phyloP scores from a whole-genome alignment of 768 basidiomycete species.

The Suillus spraguei region DNA sequence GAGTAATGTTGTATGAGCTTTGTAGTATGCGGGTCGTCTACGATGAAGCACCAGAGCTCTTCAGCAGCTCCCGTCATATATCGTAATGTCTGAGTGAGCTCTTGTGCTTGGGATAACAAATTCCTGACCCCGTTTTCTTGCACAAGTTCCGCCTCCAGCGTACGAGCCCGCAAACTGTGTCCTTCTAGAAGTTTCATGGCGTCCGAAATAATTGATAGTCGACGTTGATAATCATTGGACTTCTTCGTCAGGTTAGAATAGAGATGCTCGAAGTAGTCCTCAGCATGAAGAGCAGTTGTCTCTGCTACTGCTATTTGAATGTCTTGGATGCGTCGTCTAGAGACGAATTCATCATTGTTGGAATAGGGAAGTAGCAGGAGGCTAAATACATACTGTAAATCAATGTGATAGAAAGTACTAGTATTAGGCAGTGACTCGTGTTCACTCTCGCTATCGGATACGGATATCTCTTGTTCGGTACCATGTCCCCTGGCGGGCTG shows the following conservation, averaged over 20 bases:
- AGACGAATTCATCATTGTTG: not conserved
- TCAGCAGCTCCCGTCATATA: constrained; percentile 11
- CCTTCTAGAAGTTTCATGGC: constrained; percentile 8
- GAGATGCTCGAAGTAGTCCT: constrained; percentile 5
- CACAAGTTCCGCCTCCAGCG: not conserved
- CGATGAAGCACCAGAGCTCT: constrained; percentile 12
- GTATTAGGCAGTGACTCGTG: not conserved
- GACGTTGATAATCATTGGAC: not conserved
- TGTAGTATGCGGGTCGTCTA: not conserved
- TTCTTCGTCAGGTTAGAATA: constrained; percentile 1
- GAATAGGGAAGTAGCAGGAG: not conserved
- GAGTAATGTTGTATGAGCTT: constrained; percentile 5
- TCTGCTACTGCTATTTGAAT: not conserved
- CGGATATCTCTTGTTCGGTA: not conserved
- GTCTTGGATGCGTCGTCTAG: not conserved
- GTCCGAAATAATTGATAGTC: constrained; percentile 6
- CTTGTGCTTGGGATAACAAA: not conserved
- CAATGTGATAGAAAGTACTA: not conserved
- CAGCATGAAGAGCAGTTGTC: not conserved
- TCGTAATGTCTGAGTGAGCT: constrained; percentile 2
- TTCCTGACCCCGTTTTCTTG: not conserved
- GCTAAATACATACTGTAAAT: not conserved
- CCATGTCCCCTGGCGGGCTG: not conserved
- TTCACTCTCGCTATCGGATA: not conserved
- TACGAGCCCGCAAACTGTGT: constrained; percentile 1